These are phyloP conservation scores for Mycosphaerella arachidis DNA, from an alignment of 2,329 filamentous ascomycete species.

Conservation along the genomic window DNA sequence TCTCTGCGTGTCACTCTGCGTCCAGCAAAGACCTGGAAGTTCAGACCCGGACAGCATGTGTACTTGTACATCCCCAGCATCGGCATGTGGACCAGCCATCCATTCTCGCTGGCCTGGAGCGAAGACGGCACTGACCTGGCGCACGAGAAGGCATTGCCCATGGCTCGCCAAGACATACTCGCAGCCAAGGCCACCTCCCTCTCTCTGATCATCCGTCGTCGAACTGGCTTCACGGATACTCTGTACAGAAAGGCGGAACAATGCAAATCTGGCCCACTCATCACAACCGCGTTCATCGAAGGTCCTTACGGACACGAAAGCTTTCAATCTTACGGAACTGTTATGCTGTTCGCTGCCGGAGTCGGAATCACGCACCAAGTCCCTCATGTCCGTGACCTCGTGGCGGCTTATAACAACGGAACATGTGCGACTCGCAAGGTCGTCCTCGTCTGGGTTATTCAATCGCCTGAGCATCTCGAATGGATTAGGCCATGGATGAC, in stretches of 20 bases:
- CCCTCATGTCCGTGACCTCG: slow-evolving; percentile 71
- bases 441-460: slow-evolving; percentile 87
- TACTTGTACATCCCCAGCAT: slow-evolving; percentile 73
- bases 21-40: slow-evolving; percentile 71
- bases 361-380: slow-evolving; percentile 95
- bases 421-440: slow-evolving; percentile 77
- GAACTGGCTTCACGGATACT: slow-evolving; percentile 80
- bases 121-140: slow-evolving; percentile 52
- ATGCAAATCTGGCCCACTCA: slow-evolving; percentile 51
- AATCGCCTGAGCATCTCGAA: slow-evolving; percentile 81
- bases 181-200: slow-evolving; percentile 52
- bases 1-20: slow-evolving; percentile 68
- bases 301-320: slow-evolving; percentile 80
- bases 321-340: slow-evolving; percentile 87
- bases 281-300: slow-evolving; percentile 71
- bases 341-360: slow-evolving; percentile 84
- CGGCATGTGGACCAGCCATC: slow-evolving; percentile 70
- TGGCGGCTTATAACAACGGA: slow-evolving; percentile 55
- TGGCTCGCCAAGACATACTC: slow-evolving; percentile 50
- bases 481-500: slow-evolving; percentile 95
- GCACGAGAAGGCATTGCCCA: slow-evolving; percentile 44
- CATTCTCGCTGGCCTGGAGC: slow-evolving; percentile 75
- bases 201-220: slow-evolving; percentile 80
- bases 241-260: slow-evolving; percentile 66
- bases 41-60: slow-evolving; percentile 70